Percentiles rank a stretch among this genome's conserved stretches.
Evolutionary conservation across 169 alveolate genomes (phyloP).

Genomic region (Plasmodium ovale): DNA sequence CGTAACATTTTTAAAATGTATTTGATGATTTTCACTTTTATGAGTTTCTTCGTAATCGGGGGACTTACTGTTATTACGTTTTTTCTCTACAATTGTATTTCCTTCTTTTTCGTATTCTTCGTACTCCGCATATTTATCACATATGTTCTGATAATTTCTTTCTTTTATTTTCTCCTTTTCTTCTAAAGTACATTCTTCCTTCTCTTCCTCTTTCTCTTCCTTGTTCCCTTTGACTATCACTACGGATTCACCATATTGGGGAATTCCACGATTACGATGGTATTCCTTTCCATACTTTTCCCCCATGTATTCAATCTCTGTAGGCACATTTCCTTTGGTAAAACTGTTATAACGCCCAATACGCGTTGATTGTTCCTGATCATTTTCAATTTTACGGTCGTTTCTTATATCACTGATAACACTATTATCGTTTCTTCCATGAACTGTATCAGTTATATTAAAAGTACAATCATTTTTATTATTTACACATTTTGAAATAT

Average conservation of each 20-base stretch:
- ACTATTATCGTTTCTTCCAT: neutral
- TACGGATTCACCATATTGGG: too few relatives aligned
- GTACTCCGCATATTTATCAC: too few relatives aligned
- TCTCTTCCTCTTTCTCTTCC: conserved; percentile 5
- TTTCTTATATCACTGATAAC: too few relatives aligned
- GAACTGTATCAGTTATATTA: neutral
- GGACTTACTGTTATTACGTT: too few relatives aligned
- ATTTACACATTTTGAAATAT: conserved; percentile 15
- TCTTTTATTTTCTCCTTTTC: conserved; percentile 8
- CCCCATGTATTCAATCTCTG: too few relatives aligned
- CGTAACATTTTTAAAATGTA: conserved; percentile 12
- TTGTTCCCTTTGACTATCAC: neutral
- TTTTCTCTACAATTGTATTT: neutral
- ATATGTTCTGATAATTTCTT: too few relatives aligned
- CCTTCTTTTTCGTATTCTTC: conserved; percentile 18
- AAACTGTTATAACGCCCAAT: too few relatives aligned
- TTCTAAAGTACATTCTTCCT: conserved; percentile 1
- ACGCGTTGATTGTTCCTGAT: too few relatives aligned
- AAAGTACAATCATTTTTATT: conserved; percentile 16
- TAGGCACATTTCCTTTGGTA: too few relatives aligned
- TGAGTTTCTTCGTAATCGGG: conserved; percentile 34
- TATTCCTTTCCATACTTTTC: too few relatives aligned
- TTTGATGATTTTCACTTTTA: conserved; percentile 9
- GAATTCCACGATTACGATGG: too few relatives aligned
- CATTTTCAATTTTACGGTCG: too few relatives aligned